Evolutionary conservation across 164 flowering plant genomes (phyloP), one percentile per base, ranked within the genome.

Genomic region (Nymphaea thermarum): DNA sequence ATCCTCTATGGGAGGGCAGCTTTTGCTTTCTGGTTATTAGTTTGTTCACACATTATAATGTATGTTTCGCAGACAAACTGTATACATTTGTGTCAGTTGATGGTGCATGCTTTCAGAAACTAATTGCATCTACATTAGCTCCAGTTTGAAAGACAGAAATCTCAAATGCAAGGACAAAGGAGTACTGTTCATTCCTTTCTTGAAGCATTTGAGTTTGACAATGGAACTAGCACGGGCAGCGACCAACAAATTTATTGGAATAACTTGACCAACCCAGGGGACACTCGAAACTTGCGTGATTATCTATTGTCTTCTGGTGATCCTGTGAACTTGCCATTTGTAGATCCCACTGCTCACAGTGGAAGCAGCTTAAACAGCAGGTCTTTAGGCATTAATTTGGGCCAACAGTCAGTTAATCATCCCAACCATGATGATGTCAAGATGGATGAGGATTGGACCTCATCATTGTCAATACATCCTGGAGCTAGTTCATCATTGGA

Each of bases 81-180:
- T 7, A 51, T 51, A 5, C 15, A 8, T 51, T 51, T 8, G 11
- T 0, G 14, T 55, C 60, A 57, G 63, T 68, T 65, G 11, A 2
- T 14, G 64, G 36, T 53, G 7, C 62, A 69, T 10, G 57, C 14
- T 10, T 8, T 51, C 14, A 51, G 8, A 51, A 10, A 8, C 15
- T 51, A 51, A 51, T 10, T 15, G 7, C 55, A 47, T 8, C 57
- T 15, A 8, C 12, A 8, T 10, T 15, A 51, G 14, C 57, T 5
- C 36, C 36, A 25, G 36, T 8, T 4, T 8, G 14, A 15, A 51
- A 10, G 14, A 8, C 3, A 51, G 57, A 2, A 47, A 51, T 3
- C 14, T 62, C 75, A 66, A 66, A 91, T 89, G 97, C 93, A 86
- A 80, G 82, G 90, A 53, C 81, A 82, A 72, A 74, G 80, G 74